A percentile compares a stretch with the other conserved stretches of the same genome.
Evolutionary conservation across 768 basidiomycete species (phyloP).

Genomic region (Podaxis sp.): DNA sequence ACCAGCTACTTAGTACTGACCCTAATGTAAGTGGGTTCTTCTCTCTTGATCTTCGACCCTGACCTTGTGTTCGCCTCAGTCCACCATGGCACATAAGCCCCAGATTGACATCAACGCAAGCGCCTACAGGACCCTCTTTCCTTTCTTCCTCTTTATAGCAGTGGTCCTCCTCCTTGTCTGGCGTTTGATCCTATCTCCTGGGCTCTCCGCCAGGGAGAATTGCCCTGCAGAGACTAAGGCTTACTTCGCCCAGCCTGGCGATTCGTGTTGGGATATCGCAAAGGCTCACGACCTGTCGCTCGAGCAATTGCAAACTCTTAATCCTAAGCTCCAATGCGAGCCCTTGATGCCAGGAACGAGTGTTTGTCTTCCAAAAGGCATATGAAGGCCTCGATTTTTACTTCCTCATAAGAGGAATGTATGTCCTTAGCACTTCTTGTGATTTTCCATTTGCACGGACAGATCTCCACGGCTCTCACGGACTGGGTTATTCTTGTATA

Average conservation of each 20-base stretch:
- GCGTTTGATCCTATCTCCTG: constrained; percentile 52
- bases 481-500: background rate
- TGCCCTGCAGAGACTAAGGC: constrained; percentile 43
- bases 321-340: constrained; percentile 55
- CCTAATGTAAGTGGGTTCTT: constrained; percentile 32
- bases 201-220: constrained; percentile 31
- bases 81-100: constrained; percentile 28
- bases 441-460: background rate
- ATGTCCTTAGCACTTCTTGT: background rate
- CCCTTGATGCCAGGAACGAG: constrained; percentile 57
- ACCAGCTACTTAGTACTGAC: constrained; percentile 53
- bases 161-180: constrained; percentile 63
- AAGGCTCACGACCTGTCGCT: constrained; percentile 46
- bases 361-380: constrained; percentile 51
- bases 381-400: background rate
- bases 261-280: constrained; percentile 67
- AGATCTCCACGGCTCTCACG: background rate
- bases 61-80: constrained; percentile 16
- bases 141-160: constrained; percentile 70
- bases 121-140: constrained; percentile 63
- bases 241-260: constrained; percentile 56
- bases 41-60: background rate
- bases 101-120: constrained; percentile 34
- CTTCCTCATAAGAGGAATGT: background rate
- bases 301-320: constrained; percentile 52